phyloP scores from a whole-genome alignment of 1,139 yeast species.

The Scheffersomyces quercinus region DNA sequence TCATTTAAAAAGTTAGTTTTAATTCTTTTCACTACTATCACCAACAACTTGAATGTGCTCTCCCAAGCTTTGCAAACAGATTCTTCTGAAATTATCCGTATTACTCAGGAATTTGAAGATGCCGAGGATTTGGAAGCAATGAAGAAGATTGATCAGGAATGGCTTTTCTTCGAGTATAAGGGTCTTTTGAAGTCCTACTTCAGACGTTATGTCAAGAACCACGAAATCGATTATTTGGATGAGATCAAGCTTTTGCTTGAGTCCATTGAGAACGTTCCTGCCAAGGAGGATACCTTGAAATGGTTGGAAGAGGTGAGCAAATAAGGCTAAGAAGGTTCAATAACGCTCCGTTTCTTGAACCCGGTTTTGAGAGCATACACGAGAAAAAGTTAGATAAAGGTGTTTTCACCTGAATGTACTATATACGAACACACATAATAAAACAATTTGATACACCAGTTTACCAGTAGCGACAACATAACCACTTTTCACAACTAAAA shows the following conservation, averaged over 20 bases:
- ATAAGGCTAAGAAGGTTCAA: conserved; percentile 3
- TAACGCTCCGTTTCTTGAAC: too few relatives aligned
- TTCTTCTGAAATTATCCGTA: conserved; percentile 24
- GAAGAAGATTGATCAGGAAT: conserved; percentile 35
- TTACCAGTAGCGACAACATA: too few relatives aligned
- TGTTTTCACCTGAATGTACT: background rate
- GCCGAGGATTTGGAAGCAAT: conserved; percentile 22
- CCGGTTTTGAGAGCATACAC: too few relatives aligned
- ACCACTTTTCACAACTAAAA: too few relatives aligned
- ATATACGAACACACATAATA: background rate
- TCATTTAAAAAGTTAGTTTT: conserved; percentile 27
- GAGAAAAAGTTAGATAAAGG: background rate
- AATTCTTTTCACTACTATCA: conserved; percentile 36
- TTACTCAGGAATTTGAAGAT: conserved; percentile 26
- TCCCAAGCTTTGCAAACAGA: conserved; percentile 24
- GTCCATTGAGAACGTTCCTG: conserved; percentile 26
- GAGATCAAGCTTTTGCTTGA: conserved; percentile 23
- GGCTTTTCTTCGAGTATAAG: conserved; percentile 46
- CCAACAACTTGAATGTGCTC: conserved; percentile 36
- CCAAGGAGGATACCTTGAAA: conserved; percentile 26
- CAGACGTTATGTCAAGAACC: conserved; percentile 28
- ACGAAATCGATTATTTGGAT: conserved; percentile 19
- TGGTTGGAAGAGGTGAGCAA: conserved; percentile 28
- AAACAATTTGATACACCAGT: background rate
- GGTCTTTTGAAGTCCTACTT: conserved; percentile 44